A percentile compares a stretch with the other conserved stretches of the same genome.
Conservation (phyloP, 108 stramenopile species). For the Parietichytrium sp. region DNA sequence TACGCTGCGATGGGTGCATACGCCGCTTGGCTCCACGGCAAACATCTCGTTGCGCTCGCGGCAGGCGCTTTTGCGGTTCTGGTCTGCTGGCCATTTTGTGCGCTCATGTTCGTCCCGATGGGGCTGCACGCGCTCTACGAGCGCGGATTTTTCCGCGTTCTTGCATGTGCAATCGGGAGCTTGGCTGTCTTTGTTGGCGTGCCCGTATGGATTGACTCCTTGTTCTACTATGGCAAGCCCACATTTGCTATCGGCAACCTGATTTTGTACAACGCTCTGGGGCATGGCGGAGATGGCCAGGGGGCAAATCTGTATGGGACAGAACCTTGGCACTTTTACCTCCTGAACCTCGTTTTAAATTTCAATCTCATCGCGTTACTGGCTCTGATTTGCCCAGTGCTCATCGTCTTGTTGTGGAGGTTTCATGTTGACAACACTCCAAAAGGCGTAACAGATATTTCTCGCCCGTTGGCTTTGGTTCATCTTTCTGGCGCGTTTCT, state of each 20-base stretch:
- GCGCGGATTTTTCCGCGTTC: background rate
- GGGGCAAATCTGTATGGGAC: conserved; percentile 84
- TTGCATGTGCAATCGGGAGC: background rate
- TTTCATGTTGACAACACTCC: too few species aligned
- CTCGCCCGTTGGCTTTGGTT: background rate
- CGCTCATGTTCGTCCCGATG: conserved; percentile 80
- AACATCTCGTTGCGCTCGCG: conserved; percentile 58
- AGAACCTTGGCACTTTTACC: conserved; percentile 84
- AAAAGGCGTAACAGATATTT: too few species aligned
- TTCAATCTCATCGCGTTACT: conserved; percentile 70
- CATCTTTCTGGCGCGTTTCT: conserved; percentile 64
- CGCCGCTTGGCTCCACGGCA: conserved; percentile 57
- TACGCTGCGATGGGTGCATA: conserved; percentile 62
- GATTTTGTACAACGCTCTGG: conserved; percentile 56
- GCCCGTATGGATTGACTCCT: background rate
- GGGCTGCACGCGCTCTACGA: conserved; percentile 68
- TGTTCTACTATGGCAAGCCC: conserved; percentile 13
- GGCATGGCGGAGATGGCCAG: conserved; percentile 73
- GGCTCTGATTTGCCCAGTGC: conserved; percentile 48
- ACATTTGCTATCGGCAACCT: conserved; percentile 53
- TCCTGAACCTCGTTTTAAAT: conserved; percentile 89
- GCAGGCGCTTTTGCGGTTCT: conserved; percentile 60
- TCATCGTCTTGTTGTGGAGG: background rate
- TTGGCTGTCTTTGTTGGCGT: background rate
- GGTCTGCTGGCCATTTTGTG: conserved; percentile 96